Percentiles rank a stretch among this genome's conserved stretches.
Conservation (phyloP, 208 protist genomes). For the Leishmania tarentolae region DNA sequence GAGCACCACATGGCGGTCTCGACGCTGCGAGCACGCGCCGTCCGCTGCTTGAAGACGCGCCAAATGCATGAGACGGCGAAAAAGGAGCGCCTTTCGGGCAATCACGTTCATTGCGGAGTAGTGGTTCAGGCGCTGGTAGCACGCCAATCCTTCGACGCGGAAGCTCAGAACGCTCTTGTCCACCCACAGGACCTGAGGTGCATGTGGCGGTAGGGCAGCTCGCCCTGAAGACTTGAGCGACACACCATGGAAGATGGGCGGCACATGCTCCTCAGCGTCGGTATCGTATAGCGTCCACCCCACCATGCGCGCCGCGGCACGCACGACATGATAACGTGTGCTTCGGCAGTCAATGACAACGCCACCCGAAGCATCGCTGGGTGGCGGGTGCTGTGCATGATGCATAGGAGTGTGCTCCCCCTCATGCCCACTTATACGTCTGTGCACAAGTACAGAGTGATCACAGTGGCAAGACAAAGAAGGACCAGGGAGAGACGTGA, state of each 20-base stretch:
- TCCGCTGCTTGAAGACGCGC: background rate
- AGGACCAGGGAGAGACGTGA: background rate
- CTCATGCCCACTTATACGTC: background rate
- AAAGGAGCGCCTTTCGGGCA: slow-evolving; percentile 89
- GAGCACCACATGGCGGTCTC: background rate
- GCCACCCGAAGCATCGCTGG: background rate
- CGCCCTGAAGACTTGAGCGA: slow-evolving; percentile 2
- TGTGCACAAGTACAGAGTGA: background rate
- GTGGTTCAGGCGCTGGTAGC: slow-evolving; percentile 93
- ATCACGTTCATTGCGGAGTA: slow-evolving; percentile 91
- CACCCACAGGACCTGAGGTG: slow-evolving; percentile 86
- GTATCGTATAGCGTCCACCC: slow-evolving; percentile 73
- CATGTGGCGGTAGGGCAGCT: slow-evolving; percentile 22
- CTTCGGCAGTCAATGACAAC: slow-evolving; percentile 61
- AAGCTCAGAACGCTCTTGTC: slow-evolving; percentile 79
- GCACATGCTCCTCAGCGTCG: slow-evolving; percentile 36
- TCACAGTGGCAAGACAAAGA: background rate
- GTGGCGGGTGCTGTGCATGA: background rate
- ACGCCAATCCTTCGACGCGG: slow-evolving; percentile 61
- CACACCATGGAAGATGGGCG: slow-evolving; percentile 41
- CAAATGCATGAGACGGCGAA: slow-evolving; percentile 80
- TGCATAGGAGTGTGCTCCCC: background rate
- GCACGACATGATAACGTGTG: slow-evolving; percentile 86
- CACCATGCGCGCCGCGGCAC: slow-evolving; percentile 50
- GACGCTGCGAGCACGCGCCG: background rate